Evolutionary conservation across 805 yeast genomes (phyloP), one percentile per base, ranked within the genome.

Genomic region (Wickerhamiella occidentalis): DNA sequence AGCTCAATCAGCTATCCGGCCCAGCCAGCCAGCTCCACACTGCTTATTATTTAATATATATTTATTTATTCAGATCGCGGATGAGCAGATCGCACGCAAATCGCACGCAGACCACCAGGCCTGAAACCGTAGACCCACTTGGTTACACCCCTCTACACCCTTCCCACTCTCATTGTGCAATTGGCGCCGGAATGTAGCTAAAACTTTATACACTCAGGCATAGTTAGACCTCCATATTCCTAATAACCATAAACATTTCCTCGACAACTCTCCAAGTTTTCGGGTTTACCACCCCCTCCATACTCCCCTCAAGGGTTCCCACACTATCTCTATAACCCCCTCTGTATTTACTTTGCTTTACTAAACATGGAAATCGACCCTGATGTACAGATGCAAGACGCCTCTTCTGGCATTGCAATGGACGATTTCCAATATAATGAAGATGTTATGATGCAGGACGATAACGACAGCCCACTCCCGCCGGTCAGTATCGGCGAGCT

Each of bases 401-500:
- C 59, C 45, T 59, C 48, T 30, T 49, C 49, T 41, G 47, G 47
- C 42, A 28, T 35, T 28, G 40, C 51, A 26, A 44, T 45, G 44
- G 47, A 45, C 26, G 52, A 50, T n/a, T 41, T 37, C 41, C 26
- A 22, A 18, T 45, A 40, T 40, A 13, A 26, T 23, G 49, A 40
- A 8, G 47, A 41, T 40, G 45, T 35, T 7, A 25, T 42, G 38
- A 40, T 40, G 45, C 45, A 50, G 30, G 43, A 45, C n/a, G 47
- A 38, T 37, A 22, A 45, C 9, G 51, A 33, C 15, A 25, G 44
- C 12, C 50, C 49, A 15, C 42, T 37, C 28, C 50, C 49, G 28
- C 47, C 38, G 82, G 82, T 54, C 85, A 83, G 30, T 78, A 79
- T 55, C 74, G 44, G 75, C 71, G 55, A 85, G 63, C 72, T 88